Conservation (phyloP, 495 filamentous ascomycete genomes). For the Neurospora sp. region DNA sequence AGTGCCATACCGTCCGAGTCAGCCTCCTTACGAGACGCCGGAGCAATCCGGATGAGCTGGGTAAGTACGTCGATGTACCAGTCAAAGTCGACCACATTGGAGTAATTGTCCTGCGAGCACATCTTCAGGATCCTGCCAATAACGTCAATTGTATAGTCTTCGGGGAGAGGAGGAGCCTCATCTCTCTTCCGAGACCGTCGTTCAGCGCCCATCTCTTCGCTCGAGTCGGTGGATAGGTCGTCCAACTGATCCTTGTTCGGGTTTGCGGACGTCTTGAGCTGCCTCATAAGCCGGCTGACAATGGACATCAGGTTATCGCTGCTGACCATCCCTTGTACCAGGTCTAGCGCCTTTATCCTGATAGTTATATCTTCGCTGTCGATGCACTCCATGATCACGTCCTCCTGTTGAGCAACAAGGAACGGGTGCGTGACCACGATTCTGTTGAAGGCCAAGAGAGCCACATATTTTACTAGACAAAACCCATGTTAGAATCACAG, state of each 20-base stretch:
- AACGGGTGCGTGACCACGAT: constrained; percentile 83
- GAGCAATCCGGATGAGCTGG: constrained; percentile 64
- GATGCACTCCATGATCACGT: constrained; percentile 90
- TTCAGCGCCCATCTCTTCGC: constrained; percentile 47
- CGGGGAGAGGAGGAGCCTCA: constrained; percentile 48
- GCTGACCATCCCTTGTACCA: constrained; percentile 85
- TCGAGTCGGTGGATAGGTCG: constrained; percentile 41
- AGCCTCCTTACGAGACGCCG: constrained; percentile 33
- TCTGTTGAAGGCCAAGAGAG: constrained; percentile 84
- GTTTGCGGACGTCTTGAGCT: constrained; percentile 52
- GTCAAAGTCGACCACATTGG: constrained; percentile 78
- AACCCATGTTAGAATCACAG: not conserved
- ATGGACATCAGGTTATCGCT: constrained; percentile 72
- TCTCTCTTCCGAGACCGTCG: constrained; percentile 24
- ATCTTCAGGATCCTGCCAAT: constrained; percentile 75
- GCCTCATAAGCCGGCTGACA: constrained; percentile 74
- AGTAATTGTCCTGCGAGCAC: constrained; percentile 85
- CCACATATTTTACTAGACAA: constrained; percentile 83
- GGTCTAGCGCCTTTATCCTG: constrained; percentile 79
- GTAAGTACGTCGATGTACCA: constrained; percentile 89
- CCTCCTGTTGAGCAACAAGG: constrained; percentile 81
- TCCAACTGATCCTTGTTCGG: constrained; percentile 17
- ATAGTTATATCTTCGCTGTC: constrained; percentile 97
- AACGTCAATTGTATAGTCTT: constrained; percentile 72
- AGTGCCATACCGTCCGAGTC: constrained; percentile 33